Evolutionary conservation across 805 yeast genomes (phyloP).

Genomic region (Kluyveromyces nonfermentans): DNA sequence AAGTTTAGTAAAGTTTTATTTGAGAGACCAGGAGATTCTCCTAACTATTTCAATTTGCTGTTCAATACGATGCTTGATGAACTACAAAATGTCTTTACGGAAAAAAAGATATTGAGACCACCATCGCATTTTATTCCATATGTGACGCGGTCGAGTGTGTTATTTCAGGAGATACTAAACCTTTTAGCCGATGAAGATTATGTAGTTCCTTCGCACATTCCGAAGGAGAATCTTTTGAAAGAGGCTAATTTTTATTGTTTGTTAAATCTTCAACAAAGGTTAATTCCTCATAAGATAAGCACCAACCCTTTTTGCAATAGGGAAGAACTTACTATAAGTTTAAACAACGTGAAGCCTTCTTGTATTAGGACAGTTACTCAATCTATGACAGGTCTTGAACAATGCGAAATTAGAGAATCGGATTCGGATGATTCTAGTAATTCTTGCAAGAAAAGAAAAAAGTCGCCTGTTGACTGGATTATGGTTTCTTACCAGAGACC

Average conservation of each 20-base stretch:
- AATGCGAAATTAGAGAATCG: not conserved
- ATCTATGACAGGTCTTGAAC: not conserved
- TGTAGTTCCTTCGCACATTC: conserved; percentile 19
- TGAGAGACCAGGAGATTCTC: conserved; percentile 54
- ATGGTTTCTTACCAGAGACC: conserved; percentile 37
- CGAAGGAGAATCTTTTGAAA: conserved; percentile 39
- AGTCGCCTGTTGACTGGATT: conserved; percentile 9
- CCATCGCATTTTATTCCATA: conserved; percentile 61
- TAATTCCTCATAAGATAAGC: conserved; percentile 43
- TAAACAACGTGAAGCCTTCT: conserved; percentile 37
- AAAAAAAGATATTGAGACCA: conserved; percentile 52
- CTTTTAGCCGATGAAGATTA: conserved; percentile 39
- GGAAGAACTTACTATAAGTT: conserved; percentile 49
- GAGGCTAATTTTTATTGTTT: conserved; percentile 78
- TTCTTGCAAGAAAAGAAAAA: conserved; percentile 13
- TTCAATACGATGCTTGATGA: conserved; percentile 44
- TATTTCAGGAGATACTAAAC: conserved; percentile 48
- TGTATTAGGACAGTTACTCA: conserved; percentile 24
- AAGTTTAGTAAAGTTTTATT: conserved; percentile 50
- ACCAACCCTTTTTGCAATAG: conserved; percentile 41
- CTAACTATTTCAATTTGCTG: conserved; percentile 67
- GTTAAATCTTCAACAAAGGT: conserved; percentile 59
- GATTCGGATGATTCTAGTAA: conserved; percentile 3
- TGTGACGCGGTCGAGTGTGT: conserved; percentile 40
- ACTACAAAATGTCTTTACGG: conserved; percentile 33